phyloP scores from a whole-genome alignment of 2,329 filamentous ascomycete species.

The Xylaria sp. region DNA sequence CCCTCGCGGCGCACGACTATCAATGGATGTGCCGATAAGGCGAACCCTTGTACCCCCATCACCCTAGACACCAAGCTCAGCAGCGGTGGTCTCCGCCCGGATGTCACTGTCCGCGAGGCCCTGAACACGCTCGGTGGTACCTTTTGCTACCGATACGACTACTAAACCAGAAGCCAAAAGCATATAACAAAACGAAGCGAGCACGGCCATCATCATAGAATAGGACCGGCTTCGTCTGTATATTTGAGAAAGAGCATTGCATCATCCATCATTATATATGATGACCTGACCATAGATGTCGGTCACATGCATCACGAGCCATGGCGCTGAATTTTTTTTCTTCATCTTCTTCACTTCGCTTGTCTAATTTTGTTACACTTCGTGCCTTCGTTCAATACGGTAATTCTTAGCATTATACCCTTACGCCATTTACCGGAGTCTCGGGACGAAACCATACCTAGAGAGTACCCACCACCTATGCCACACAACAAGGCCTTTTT shows the following conservation, averaged over 20 bases:
- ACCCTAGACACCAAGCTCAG: conserved; percentile 45
- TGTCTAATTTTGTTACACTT: conserved; percentile 16
- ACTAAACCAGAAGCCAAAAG: conserved; percentile 35
- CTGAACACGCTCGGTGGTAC: conserved; percentile 48
- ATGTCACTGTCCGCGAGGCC: conserved; percentile 44
- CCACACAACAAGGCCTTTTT: neutral
- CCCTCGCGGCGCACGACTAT: conserved; percentile 46
- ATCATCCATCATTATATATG: conserved; percentile 4
- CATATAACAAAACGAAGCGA: neutral
- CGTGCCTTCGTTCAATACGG: conserved; percentile 10
- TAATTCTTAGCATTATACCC: conserved; percentile 27
- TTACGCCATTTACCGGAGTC: conserved; percentile 22
- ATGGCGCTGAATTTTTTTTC: conserved; percentile 11
- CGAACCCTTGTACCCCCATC: conserved; percentile 46
- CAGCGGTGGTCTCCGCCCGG: conserved; percentile 45
- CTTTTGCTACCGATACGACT: conserved; percentile 51
- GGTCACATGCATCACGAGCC: conserved; percentile 19
- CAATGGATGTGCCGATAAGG: conserved; percentile 46
- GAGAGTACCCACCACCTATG: neutral
- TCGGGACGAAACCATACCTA: conserved; percentile 9
- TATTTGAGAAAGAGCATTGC: conserved; percentile 14
- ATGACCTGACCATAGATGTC: conserved; percentile 4
- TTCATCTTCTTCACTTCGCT: conserved; percentile 11
- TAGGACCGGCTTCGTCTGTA: conserved; percentile 16
- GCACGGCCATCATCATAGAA: neutral